These are phyloP conservation scores for Akanthomyces lecanii DNA, from an alignment of 2,329 filamentous ascomycete species.

Conservation along the genomic window DNA sequence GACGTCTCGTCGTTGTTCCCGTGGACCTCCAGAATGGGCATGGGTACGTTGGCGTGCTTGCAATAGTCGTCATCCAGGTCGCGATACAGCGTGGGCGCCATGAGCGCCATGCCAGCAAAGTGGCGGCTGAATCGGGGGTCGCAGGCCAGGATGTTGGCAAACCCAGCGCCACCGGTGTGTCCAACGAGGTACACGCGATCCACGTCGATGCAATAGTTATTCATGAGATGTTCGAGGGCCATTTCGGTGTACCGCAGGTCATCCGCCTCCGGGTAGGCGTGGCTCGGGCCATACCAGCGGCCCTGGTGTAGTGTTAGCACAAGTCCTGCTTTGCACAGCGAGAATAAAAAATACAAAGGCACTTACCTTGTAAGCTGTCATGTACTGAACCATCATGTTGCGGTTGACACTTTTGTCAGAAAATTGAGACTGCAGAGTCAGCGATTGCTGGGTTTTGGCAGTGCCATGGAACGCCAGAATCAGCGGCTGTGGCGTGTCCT, in stretches of 20 bases:
- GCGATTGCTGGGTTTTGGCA: not conserved
- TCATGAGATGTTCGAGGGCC: slow-evolving; percentile 34
- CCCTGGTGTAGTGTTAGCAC: slow-evolving; percentile 22
- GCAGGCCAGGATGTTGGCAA: slow-evolving; percentile 38
- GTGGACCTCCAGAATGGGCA: slow-evolving; percentile 46
- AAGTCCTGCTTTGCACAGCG: too few species aligned
- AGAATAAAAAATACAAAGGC: too few species aligned
- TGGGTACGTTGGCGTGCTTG: slow-evolving; percentile 27
- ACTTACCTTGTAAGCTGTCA: slow-evolving; percentile 35
- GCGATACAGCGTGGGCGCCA: slow-evolving; percentile 19
- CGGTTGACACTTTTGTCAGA: not conserved
- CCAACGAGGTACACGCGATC: slow-evolving; percentile 36
- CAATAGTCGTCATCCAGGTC: slow-evolving; percentile 28
- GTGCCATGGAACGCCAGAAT: not conserved
- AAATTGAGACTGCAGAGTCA: not conserved
- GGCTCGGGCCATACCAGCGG: slow-evolving; percentile 34
- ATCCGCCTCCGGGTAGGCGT: slow-evolving; percentile 28
- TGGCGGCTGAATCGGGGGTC: slow-evolving; percentile 28
- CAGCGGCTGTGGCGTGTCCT: not conserved
- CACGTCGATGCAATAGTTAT: slow-evolving; percentile 34
- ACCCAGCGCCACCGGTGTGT: slow-evolving; percentile 38
- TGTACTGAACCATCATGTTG: slow-evolving; percentile 36
- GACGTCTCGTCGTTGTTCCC: slow-evolving; percentile 43
- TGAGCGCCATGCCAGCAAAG: slow-evolving; percentile 37
- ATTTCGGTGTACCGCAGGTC: slow-evolving; percentile 39